These are phyloP conservation scores for Tremellales sp. DNA, from an alignment of 1,284 basidiomycete genomes.

Conservation along the genomic window DNA sequence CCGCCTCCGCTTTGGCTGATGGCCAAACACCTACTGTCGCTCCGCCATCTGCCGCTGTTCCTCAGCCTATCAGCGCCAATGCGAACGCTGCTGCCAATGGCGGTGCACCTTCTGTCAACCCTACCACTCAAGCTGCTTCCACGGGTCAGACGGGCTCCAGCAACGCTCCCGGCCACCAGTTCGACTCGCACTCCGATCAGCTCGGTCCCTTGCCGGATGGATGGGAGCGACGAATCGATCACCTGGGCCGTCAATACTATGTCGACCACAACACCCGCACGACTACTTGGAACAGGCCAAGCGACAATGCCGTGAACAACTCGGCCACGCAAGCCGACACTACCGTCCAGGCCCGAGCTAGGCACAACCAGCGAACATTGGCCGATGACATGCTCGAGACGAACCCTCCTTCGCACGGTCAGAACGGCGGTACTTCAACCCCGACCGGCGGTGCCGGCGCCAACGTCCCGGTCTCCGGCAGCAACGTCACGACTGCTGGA, in stretches of 20 bases:
- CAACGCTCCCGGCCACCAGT: constrained; percentile 59
- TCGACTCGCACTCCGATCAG: constrained; percentile 75
- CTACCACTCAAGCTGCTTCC: constrained; percentile 49
- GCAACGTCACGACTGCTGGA: constrained; percentile 66
- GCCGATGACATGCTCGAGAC: constrained; percentile 75
- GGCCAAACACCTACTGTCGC: constrained; percentile 14
- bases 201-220: constrained; percentile 75
- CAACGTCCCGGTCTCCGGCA: constrained; percentile 39
- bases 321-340: constrained; percentile 52
- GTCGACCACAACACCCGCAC: constrained; percentile 89
- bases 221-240: constrained; percentile 92
- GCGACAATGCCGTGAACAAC: constrained; percentile 49
- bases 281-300: constrained; percentile 84
- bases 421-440: constrained; percentile 25
- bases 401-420: constrained; percentile 13
- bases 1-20: constrained; percentile 19
- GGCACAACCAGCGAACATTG: constrained; percentile 70
- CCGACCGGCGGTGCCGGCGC: constrained; percentile 17
- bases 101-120: constrained; percentile 34
- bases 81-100: constrained; percentile 21
- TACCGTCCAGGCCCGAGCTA: constrained; percentile 64
- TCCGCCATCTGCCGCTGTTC: constrained; percentile 23
- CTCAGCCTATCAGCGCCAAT: constrained; percentile 24
- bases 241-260: constrained; percentile 82
- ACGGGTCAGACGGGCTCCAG: constrained; percentile 40